Conservation (phyloP, 2,329 filamentous ascomycete species). For the Phyllosticta paracitricarpa region DNA sequence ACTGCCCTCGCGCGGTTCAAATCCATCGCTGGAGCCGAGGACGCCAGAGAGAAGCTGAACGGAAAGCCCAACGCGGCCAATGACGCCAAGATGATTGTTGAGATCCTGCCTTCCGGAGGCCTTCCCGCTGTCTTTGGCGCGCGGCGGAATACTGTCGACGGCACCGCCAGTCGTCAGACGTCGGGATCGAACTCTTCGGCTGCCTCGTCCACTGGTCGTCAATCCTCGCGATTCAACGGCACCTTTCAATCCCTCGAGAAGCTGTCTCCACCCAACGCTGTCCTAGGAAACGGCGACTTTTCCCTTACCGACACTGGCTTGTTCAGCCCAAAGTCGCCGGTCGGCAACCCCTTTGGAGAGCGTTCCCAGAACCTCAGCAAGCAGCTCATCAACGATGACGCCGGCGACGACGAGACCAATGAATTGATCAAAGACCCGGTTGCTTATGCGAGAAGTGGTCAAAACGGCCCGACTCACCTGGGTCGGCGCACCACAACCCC, state of each 20-base stretch:
- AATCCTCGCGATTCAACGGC: constrained; percentile 51
- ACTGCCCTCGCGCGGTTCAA: constrained; percentile 51
- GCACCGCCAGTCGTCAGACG: constrained; percentile 31
- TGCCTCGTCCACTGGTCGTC: constrained; percentile 36
- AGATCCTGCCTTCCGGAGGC: constrained; percentile 33
- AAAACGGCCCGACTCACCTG: constrained; percentile 35
- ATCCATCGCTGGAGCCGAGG: constrained; percentile 46
- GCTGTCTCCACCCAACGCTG: constrained; percentile 49
- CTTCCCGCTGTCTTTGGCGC: constrained; percentile 29
- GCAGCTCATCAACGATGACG: constrained; percentile 60
- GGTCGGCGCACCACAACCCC: constrained; percentile 62
- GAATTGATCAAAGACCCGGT: constrained; percentile 63
- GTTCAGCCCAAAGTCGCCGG: constrained; percentile 65
- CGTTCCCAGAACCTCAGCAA: constrained; percentile 46
- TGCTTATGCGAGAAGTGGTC: constrained; percentile 62
- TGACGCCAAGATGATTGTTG: constrained; percentile 48
- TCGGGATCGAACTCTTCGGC: constrained; percentile 38
- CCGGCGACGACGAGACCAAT: constrained; percentile 60
- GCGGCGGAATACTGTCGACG: constrained; percentile 47
- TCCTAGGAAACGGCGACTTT: constrained; percentile 49
- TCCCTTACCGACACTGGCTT: constrained; percentile 49
- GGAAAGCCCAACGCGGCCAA: constrained; percentile 53
- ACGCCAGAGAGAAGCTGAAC: constrained; percentile 49
- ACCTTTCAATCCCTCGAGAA: constrained; percentile 53
- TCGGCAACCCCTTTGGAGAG: constrained; percentile 59